Conservation (phyloP, 176 grass and related monocot genomes). For the Lolium multiflorum region DNA sequence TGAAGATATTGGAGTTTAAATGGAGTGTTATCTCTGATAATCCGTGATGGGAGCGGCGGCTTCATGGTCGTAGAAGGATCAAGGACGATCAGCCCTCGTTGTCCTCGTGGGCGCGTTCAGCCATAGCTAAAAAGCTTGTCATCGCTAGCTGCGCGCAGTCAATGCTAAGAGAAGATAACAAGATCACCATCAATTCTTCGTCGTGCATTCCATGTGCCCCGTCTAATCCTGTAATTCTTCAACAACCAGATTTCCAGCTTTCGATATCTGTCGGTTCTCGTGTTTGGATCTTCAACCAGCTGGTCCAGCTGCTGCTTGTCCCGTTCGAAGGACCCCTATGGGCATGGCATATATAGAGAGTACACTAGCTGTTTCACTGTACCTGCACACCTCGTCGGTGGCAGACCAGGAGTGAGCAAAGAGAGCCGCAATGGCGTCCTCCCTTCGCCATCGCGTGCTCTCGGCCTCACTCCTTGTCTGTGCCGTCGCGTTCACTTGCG, state of each 20-base stretch:
- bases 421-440: slow-evolving; percentile 58
- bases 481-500: slow-evolving; percentile 12
- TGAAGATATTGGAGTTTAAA: no score
- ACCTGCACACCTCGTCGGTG: neutral
- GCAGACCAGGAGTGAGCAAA: slow-evolving; percentile 21
- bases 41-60: neutral
- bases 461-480: slow-evolving; percentile 30
- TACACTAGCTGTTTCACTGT: slow-evolving; percentile 6
- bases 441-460: slow-evolving; percentile 11
- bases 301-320: slow-evolving; percentile 7
- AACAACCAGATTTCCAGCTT: slow-evolving; percentile 8
- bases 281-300: slow-evolving; percentile 18
- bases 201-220: slow-evolving; percentile 32
- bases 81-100: neutral
- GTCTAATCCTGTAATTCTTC: neutral
- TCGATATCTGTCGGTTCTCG: slow-evolving; percentile 22
- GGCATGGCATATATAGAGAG: slow-evolving; percentile 11
- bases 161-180: neutral
- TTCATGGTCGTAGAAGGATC: neutral
- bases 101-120: neutral
- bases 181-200: slow-evolving; percentile 3
- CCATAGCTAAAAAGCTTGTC: neutral
- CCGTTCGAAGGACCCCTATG: neutral
- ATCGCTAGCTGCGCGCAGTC: neutral
- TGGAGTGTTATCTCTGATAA: neutral